Evolutionary conservation across 805 yeast species (phyloP), one percentile per base, ranked within the genome.

Genomic region (Tanozyma kutaoensis): DNA sequence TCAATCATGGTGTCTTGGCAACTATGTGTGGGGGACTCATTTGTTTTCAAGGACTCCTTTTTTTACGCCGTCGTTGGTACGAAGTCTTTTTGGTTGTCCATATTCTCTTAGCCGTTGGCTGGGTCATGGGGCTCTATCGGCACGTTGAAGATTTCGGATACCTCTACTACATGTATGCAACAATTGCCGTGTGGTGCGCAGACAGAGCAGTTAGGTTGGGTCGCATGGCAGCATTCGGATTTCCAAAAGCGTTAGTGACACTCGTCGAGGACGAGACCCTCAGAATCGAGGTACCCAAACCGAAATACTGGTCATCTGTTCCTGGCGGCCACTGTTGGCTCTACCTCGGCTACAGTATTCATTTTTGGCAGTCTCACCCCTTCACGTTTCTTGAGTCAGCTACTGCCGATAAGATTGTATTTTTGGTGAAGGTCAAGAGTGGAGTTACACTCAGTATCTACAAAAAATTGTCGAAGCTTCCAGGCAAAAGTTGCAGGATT

Each of bases 351-450:
- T 52, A n/a, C 36, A 42, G 30, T 71, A 67, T 30, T 65, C 71
- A 4, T 43, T 74, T 7, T 61, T 70, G 32, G 75, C 70, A 0
- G 57, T 82, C 7, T 84, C 94, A 94, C 62, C 56, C 2, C 59
- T 71, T 36, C 93, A 84, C 36, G 11, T 38, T 36, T 21, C 13
- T 27, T 14, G 31, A 28, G 9, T 24, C 25, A 4, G 16, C 30
- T 11, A 26, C 33, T 24, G 34, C 36, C 9, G 30, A 40, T 11
- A 31, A 36, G 5, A 42, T 58, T 13, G 38, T 42, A 2, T 45
- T 57, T 16, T 55, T 44, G 39, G 44, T 49, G 28, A 57, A 56
- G 33, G 51, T 54, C 8, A 57, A 58, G 28, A 46, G 48, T 1
- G 63, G 64, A 14, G 40, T 55, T 5, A 56, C 62, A 2, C 49